A percentile compares a stretch with the other conserved stretches of the same genome.
These are phyloP conservation scores for Fraxinus cuspidata DNA, from an alignment of 257 asterid species.

Conservation along the genomic window DNA sequence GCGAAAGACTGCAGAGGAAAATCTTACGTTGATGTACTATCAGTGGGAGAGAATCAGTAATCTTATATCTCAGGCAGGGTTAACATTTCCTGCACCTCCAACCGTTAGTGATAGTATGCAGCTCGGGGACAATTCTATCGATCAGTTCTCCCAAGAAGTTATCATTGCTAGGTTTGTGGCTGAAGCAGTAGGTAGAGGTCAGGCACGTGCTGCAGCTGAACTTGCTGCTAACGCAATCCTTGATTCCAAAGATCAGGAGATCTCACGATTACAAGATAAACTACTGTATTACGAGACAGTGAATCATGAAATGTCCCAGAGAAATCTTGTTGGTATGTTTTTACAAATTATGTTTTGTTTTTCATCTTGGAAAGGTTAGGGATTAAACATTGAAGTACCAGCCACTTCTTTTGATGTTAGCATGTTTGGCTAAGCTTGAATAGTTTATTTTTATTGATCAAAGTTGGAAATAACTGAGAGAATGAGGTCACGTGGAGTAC, in stretches of 20 bases:
- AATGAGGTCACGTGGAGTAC: neutral
- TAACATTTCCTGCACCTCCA: slow-evolving; percentile 63
- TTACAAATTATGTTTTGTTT: neutral
- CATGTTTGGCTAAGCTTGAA: neutral
- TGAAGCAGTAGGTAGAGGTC: slow-evolving; percentile 70
- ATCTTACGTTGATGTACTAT: slow-evolving; percentile 46
- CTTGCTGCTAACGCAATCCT: slow-evolving; percentile 48
- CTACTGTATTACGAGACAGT: slow-evolving; percentile 83
- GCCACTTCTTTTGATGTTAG: neutral
- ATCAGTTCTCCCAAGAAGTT: slow-evolving; percentile 60
- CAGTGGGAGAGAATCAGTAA: slow-evolving; percentile 69
- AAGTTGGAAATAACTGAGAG: neutral
- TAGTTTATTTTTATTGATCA: neutral
- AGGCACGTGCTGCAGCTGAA: slow-evolving; percentile 78
- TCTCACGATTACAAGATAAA: slow-evolving; percentile 64
- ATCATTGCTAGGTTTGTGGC: slow-evolving; percentile 61
- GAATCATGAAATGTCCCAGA: slow-evolving; percentile 86
- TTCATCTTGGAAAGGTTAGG: neutral
- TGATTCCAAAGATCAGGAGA: slow-evolving; percentile 78
- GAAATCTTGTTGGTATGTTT: slow-evolving; percentile 84
- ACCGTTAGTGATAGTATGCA: slow-evolving; percentile 37
- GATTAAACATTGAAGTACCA: neutral
- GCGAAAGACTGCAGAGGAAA: slow-evolving; percentile 66
- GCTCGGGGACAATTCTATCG: slow-evolving; percentile 35
- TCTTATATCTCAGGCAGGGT: slow-evolving; percentile 63